phyloP scores from a whole-genome alignment of 2,329 filamentous ascomycete species.

The Epichloe elymi region DNA sequence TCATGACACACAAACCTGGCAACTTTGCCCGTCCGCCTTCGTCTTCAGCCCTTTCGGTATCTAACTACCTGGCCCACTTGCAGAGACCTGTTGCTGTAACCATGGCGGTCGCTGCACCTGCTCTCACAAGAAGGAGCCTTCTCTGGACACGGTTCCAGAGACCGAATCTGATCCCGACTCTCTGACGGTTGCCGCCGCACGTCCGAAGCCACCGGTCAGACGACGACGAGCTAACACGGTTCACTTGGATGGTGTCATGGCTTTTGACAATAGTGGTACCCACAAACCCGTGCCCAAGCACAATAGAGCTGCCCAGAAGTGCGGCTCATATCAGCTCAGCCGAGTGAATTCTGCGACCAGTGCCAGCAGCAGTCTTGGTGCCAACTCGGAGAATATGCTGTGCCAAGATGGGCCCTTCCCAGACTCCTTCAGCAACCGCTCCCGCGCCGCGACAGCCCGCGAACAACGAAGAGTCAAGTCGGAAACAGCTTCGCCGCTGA shows the following conservation, averaged over 20 bases:
- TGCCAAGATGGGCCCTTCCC: constrained; percentile 24
- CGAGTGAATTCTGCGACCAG: constrained; percentile 46
- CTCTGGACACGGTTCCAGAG: constrained; percentile 50
- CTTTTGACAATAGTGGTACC: constrained; percentile 50
- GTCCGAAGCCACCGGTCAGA: constrained; percentile 30
- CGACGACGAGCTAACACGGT: constrained; percentile 48
- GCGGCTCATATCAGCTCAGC: constrained; percentile 46
- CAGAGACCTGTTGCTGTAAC: constrained; percentile 58
- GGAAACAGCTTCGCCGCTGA: constrained; percentile 46
- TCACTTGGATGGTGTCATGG: constrained; percentile 45
- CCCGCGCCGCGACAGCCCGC: constrained; percentile 24
- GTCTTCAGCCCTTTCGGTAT: constrained; percentile 2
- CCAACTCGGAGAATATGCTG: constrained; percentile 28
- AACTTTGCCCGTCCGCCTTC: neutral
- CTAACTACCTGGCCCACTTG: constrained; percentile 7
- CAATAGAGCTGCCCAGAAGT: constrained; percentile 47
- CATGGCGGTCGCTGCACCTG: constrained; percentile 56
- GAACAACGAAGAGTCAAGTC: constrained; percentile 45
- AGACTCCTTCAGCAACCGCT: constrained; percentile 17
- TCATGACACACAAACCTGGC: neutral
- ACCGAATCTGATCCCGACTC: constrained; percentile 43
- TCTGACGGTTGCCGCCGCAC: constrained; percentile 14
- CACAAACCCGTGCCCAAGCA: constrained; percentile 50
- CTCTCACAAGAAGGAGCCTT: constrained; percentile 46
- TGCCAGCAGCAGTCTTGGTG: constrained; percentile 34